These are phyloP conservation scores for Cruciata laevipes DNA, from an alignment of 257 asterid species.

Conservation along the genomic window DNA sequence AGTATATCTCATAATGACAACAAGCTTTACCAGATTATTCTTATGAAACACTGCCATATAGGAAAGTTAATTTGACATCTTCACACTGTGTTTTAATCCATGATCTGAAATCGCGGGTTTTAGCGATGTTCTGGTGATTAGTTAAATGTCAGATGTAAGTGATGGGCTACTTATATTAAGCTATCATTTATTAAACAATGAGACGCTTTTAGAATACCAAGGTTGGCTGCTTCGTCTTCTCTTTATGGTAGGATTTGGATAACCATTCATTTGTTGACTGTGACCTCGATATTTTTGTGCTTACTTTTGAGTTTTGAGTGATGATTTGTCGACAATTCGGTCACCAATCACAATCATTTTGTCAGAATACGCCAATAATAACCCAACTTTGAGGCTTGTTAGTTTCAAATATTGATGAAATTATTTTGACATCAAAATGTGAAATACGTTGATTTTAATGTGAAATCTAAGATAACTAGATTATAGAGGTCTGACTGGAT, in stretches of 20 bases:
- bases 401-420: no score
- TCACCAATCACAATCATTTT: not conserved
- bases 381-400: not conserved
- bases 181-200: no score
- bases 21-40: not conserved
- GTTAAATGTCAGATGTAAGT: not conserved
- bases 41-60: not conserved
- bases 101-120: not conserved
- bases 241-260: not conserved
- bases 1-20: not conserved
- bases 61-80: not conserved
- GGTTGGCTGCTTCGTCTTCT: not conserved
- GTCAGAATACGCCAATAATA: not conserved
- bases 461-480: no score
- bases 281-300: not conserved
- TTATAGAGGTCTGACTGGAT: no score
- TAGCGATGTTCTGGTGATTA: not conserved
- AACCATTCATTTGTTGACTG: constrained; percentile 10
- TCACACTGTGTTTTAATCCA: not conserved
- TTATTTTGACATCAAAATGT: no score
- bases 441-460: no score
- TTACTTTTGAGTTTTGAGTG: not conserved
- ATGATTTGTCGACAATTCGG: not conserved
- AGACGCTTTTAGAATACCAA: not conserved
- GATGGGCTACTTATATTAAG: not conserved